These are phyloP conservation scores for Giardia muris DNA, from an alignment of 208 protist genomes.

Conservation along the genomic window DNA sequence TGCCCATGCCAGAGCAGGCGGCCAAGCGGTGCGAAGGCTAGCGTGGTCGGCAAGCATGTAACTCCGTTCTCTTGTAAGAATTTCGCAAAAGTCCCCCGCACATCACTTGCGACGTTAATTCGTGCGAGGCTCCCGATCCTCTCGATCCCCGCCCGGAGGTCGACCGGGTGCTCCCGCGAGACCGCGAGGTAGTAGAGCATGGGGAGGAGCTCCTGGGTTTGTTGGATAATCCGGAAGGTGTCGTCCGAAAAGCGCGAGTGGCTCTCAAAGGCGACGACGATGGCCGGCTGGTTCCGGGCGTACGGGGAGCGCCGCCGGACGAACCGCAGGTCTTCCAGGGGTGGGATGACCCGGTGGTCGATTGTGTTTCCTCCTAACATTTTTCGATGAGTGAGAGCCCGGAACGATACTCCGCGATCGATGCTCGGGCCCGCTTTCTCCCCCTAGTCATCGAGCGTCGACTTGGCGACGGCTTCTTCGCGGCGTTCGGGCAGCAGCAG, in stretches of 20 bases:
- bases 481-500: background rate
- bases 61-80: background rate
- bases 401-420: too few relatives aligned
- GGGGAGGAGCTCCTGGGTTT: background rate
- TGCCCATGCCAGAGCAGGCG: background rate
- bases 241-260: background rate
- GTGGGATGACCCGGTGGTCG: background rate
- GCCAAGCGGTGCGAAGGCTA: background rate
- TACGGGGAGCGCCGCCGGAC: background rate
- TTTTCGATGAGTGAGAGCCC: too few relatives aligned
- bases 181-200: background rate
- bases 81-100: background rate
- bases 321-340: background rate
- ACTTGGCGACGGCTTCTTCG: background rate
- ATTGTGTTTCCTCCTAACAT: too few relatives aligned
- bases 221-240: background rate
- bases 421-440: too few relatives aligned
- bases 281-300: background rate
- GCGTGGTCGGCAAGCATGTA: background rate
- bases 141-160: background rate
- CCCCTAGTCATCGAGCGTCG: background rate
- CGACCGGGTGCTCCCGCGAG: background rate
- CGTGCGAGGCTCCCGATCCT: background rate
- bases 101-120: background rate
- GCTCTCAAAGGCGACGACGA: background rate